Conservation (phyloP, 345 rosid genomes). For the Populus ilicifolia region DNA sequence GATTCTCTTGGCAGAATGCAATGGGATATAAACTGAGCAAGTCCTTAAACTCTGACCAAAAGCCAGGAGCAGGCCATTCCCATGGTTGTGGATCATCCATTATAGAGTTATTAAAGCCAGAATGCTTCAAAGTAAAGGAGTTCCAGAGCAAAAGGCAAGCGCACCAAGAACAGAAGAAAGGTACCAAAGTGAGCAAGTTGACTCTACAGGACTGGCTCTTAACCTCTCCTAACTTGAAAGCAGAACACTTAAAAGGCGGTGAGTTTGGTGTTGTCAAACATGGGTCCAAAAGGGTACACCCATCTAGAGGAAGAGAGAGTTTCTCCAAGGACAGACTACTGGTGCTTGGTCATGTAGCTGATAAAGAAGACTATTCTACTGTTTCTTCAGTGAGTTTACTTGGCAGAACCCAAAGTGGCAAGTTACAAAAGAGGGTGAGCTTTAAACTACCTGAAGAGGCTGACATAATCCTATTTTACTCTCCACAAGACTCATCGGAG, state of each 20-base stretch:
- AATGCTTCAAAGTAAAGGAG: constrained; percentile 19
- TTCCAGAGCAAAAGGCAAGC: not conserved
- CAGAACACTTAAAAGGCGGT: constrained; percentile 17
- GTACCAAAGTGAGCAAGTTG: not conserved
- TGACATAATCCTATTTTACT: constrained; percentile 32
- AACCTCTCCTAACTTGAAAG: constrained; percentile 24
- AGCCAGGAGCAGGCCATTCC: not conserved
- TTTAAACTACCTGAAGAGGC: constrained; percentile 41
- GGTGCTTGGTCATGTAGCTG: constrained; percentile 16
- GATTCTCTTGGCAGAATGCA: not conserved
- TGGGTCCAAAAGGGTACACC: constrained; percentile 19
- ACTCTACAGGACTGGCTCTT: constrained; percentile 41
- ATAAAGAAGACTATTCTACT: not conserved
- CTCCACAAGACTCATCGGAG: constrained; percentile 8
- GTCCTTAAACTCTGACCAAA: not conserved
- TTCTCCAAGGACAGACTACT: constrained; percentile 12
- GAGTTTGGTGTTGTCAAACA: constrained; percentile 25
- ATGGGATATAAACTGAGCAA: constrained; percentile 28
- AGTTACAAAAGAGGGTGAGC: constrained; percentile 34
- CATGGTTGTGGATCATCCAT: constrained; percentile 5
- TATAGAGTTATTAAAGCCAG: constrained; percentile 20
- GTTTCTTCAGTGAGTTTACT: constrained; percentile 5
- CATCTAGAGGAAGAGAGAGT: constrained; percentile 3
- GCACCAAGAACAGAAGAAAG: constrained; percentile 9
- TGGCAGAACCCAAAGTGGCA: constrained; percentile 22